Conservation (phyloP, 2,329 filamentous ascomycete species). For the Fusarium piperis region DNA sequence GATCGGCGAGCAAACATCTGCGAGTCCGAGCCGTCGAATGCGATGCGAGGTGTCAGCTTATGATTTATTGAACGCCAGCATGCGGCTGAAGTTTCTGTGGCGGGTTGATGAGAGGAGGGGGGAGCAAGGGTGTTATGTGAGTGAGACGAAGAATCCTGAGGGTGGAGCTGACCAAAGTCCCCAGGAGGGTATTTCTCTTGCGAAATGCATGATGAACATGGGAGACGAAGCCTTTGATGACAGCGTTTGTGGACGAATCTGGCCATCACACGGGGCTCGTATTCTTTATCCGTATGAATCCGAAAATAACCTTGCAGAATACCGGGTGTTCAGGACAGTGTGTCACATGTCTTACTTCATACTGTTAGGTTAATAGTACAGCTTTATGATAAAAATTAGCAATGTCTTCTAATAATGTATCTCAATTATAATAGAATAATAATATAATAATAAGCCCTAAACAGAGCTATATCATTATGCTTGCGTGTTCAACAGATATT, state of each 20-base stretch:
- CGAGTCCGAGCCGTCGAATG: not conserved
- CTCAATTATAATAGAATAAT: no score
- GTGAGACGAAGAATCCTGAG: not conserved
- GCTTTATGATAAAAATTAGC: no score
- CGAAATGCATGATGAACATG: not conserved
- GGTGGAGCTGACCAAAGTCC: not conserved
- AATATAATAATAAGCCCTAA: no score
- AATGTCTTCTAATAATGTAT: no score
- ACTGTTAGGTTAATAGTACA: no score
- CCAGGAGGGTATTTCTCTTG: not conserved
- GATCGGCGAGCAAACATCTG: not conserved
- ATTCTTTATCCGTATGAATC: not conserved
- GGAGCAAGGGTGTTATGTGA: not conserved
- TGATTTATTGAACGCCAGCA: not conserved
- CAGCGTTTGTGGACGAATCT: not conserved
- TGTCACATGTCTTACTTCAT: no score
- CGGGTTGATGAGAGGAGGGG: not conserved
- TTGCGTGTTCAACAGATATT: no score
- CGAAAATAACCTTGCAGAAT: slow-evolving; percentile 26
- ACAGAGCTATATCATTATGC: no score
- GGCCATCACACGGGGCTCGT: not conserved
- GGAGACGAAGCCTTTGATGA: not conserved
- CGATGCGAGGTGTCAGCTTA: slow-evolving; percentile 5
- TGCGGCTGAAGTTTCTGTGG: not conserved
- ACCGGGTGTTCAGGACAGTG: no score